Percentiles rank a stretch among this genome's conserved stretches.
phyloP scores from a whole-genome alignment of 164 flowering plant species.

The Umbilicus rupestris region DNA sequence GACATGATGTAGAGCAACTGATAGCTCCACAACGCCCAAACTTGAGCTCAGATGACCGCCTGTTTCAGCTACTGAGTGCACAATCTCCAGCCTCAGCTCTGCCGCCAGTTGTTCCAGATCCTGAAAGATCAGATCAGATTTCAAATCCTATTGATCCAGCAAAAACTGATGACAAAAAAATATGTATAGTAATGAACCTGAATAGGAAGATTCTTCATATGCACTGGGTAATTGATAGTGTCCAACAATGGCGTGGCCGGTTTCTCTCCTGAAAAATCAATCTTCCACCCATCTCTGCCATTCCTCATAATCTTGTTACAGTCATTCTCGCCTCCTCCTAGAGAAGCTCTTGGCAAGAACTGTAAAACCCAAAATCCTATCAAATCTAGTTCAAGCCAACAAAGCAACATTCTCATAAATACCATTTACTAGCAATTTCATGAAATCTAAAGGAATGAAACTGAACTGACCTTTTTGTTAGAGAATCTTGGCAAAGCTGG shows the following conservation, averaged over 20 bases:
- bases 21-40: constrained; percentile 77
- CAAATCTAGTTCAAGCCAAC: not conserved
- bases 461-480: not conserved
- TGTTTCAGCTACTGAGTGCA: constrained; percentile 50
- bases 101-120: constrained; percentile 73
- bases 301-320: constrained; percentile 22
- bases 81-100: constrained; percentile 81
- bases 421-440: not conserved
- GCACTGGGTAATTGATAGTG: constrained; percentile 65
- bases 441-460: not conserved
- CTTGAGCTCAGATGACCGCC: constrained; percentile 90
- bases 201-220: constrained; percentile 70
- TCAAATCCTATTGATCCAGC: not conserved
- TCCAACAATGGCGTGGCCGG: constrained; percentile 79
- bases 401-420: not conserved
- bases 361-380: constrained; percentile 13
- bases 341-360: constrained; percentile 39
- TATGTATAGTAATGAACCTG: not conserved
- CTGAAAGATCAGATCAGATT: constrained; percentile 20
- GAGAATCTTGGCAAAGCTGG: constrained; percentile 1
- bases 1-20: constrained; percentile 86
- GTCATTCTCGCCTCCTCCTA: constrained; percentile 26
- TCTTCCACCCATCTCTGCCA: constrained; percentile 41
- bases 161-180: not conserved
- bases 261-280: constrained; percentile 52